Percentiles rank a stretch among this genome's conserved stretches.
Evolutionary conservation across 371 early-diverging fungal genomes (phyloP).

Genomic region (Globomyces sp.): DNA sequence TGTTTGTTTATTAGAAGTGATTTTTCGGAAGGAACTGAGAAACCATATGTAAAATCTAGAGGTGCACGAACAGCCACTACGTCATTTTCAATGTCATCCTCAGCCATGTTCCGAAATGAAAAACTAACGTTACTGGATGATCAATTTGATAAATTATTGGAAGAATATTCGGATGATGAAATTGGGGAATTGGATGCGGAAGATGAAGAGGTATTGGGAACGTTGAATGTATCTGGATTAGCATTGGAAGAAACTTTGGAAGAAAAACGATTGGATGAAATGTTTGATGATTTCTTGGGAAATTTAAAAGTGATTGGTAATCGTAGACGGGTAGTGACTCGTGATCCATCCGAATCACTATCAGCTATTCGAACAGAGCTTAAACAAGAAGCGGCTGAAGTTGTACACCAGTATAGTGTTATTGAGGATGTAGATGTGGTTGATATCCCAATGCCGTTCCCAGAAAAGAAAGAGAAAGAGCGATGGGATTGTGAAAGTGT

Average conservation of each 20-base stretch:
- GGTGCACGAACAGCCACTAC: constrained; percentile 40
- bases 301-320: constrained; percentile 78
- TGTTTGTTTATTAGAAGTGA: neutral
- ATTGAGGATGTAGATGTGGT: constrained; percentile 46
- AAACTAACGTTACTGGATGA: constrained; percentile 87
- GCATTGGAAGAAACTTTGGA: constrained; percentile 12
- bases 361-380: constrained; percentile 68
- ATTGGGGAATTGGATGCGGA: constrained; percentile 50
- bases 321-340: constrained; percentile 44
- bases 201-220: constrained; percentile 58
- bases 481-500: constrained; percentile 51
- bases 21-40: neutral
- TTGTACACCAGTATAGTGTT: constrained; percentile 36
- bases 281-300: constrained; percentile 87
- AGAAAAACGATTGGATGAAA: constrained; percentile 53
- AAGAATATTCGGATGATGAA: constrained; percentile 69
- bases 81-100: constrained; percentile 83
- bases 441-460: constrained; percentile 22
- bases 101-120: constrained; percentile 87
- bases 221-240: constrained; percentile 6
- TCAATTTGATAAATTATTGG: constrained; percentile 80
- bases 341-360: constrained; percentile 51
- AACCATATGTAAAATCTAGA: neutral
- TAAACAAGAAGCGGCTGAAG: constrained; percentile 36
- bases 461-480: constrained; percentile 23